Base-by-base conservation (phyloP, 768 basidiomycete genomes). In the Tephrocybe rancida region DNA sequence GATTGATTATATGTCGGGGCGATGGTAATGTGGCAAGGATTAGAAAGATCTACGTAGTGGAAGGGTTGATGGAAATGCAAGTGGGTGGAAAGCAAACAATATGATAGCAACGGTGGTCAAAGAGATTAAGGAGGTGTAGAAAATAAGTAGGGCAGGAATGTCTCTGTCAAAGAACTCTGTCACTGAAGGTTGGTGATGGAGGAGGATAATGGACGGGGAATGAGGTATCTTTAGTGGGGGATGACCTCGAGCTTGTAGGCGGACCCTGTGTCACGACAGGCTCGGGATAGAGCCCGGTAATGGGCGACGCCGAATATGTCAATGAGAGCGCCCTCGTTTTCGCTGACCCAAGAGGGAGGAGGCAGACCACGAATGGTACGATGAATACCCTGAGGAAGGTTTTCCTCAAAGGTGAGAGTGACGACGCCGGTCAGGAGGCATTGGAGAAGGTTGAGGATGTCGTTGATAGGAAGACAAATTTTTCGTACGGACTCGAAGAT, bases 331-430 rank as follows among this genome's bases (percentile, higher is more conserved):
- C 74, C 67, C 67, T 91, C 84, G 65, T 93, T 84, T 32, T 80
- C 79, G 56, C 78, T 81, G 52, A 93, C 77, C 90, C 90, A 93
- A 34, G 87, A 79, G n/a, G 79, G 77, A 10, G 89, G 83, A 18
- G 91, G 90, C 14, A 92, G 70, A 18, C 85, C 90, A 57, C 90
- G 88, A 52, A 83, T 87, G 44, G 90, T 93, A 58, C 84, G 82
- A 67, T 87, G 85, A 10, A 82, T 67, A 38, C 85, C 88, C 65
- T 88, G 76, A 16, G 84, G 81, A n/a, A 88, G 73, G 59, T 80
- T 76, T 64, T 92, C 91, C 64, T 91, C 89, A 62, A 87, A 86
- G 58, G 84, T 82, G 51, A 92, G 74, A 44, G 85, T 85, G 66
- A 88, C 80, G 45, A 88, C 65, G 60, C 87, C 87, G 52, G 87